A percentile compares a stretch with the other conserved stretches of the same genome.
Conservation (phyloP, 1,284 basidiomycete genomes). For the Cryptococcus floricola region DNA sequence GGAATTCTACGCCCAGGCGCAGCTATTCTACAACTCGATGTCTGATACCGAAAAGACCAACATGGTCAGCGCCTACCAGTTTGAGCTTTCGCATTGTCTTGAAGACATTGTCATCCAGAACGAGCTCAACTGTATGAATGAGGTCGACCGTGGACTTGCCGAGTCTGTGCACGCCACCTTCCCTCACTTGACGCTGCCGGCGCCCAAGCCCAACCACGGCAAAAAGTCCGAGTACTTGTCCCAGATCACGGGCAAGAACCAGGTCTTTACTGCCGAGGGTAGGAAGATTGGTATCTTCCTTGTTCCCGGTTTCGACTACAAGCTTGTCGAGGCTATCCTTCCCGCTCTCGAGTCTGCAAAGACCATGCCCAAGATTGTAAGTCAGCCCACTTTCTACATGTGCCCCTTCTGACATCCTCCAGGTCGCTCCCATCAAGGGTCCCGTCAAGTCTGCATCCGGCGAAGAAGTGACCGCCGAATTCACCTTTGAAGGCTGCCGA, state of each 20-base stretch:
- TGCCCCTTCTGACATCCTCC: background rate
- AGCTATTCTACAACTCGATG: constrained; percentile 74
- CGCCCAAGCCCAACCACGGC: constrained; percentile 59
- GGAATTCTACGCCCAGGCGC: constrained; percentile 46
- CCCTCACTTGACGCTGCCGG: constrained; percentile 56
- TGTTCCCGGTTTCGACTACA: constrained; percentile 65
- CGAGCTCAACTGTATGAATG: constrained; percentile 63
- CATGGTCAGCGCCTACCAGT: constrained; percentile 62
- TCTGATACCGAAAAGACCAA: constrained; percentile 63
- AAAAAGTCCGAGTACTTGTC: constrained; percentile 58
- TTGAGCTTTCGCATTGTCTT: constrained; percentile 74
- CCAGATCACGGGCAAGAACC: constrained; percentile 54
- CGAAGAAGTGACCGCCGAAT: constrained; percentile 27
- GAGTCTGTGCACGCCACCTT: constrained; percentile 56
- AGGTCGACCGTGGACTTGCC: constrained; percentile 64
- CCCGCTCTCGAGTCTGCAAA: constrained; percentile 55
- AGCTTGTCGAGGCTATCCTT: constrained; percentile 59
- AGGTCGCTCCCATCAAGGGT: constrained; percentile 62
- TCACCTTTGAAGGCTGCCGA: constrained; percentile 60
- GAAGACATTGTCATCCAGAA: constrained; percentile 65
- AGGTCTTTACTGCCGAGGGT: constrained; percentile 54
- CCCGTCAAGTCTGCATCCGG: constrained; percentile 53
- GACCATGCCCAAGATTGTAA: constrained; percentile 59
- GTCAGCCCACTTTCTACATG: background rate
- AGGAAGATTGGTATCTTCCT: constrained; percentile 67